Conservation (phyloP, 2,329 filamentous ascomycete genomes). For the Fusarium sp. region DNA sequence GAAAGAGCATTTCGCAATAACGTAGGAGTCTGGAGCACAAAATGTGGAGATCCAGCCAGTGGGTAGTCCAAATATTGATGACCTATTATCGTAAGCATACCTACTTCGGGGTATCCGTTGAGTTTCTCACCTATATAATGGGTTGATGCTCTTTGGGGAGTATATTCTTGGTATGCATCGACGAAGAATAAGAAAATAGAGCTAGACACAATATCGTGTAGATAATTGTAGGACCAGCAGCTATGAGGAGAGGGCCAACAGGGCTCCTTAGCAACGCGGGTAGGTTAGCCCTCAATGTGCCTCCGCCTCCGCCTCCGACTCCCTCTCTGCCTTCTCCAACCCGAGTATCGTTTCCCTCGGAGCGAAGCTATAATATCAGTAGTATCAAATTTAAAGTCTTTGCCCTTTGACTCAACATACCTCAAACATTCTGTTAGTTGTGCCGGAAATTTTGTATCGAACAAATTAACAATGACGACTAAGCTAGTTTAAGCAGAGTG, state of each 20-base stretch:
- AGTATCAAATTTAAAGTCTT: fast-evolving
- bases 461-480: too few relatives aligned
- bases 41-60: background rate
- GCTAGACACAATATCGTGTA: background rate
- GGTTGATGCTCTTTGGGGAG: background rate
- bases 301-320: fast-evolving
- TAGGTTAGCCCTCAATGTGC: background rate
- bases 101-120: background rate
- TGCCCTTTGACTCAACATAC: background rate
- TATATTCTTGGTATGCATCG: background rate
- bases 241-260: background rate
- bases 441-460: fast-evolving
- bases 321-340: background rate
- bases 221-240: background rate
- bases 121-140: background rate
- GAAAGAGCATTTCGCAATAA: background rate
- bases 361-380: background rate
- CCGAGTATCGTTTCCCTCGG: background rate
- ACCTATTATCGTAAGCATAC: background rate
- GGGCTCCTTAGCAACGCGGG: background rate
- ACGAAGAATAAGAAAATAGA: background rate
- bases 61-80: fast-evolving
- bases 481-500: background rate
- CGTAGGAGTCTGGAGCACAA: background rate
- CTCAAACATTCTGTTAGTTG: background rate